Evolutionary conservation across 257 asterid species (phyloP), one percentile per base, ranked within the genome.

Genomic region (Solanum corneliomulleri): DNA sequence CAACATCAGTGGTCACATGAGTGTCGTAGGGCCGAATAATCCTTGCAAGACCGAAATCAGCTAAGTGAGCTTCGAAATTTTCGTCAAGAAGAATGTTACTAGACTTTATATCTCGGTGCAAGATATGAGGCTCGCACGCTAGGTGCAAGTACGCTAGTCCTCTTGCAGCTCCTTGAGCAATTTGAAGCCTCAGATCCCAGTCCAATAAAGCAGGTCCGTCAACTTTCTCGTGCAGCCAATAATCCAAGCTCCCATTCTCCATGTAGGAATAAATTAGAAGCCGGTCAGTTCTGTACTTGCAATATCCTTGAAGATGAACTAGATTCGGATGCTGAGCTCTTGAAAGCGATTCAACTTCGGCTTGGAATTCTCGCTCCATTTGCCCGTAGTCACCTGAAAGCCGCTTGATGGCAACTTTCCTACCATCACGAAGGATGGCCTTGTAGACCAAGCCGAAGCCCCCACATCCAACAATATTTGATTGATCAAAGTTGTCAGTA

Each of bases 241-340:
- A 93, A 87, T 94, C 98, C 77, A 96, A 95, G 88, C 99, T 96
- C 2, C 98, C 96, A 70, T 96, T 96, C 92, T 96, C 99, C 99
- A 95, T 94, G 90, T 90, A 95, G 2, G 95, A 89, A 92, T 95
- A 95, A 60, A 95, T 91, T 58, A 95, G 91, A 69, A 95, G 94
- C 91, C 95, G 85, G 89, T 95, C 97, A 7, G 83, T 90, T 89
- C 87, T 93, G 78, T 94, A 90, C 90, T 88, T 92, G 92, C 98
- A 94, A 62, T 95, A 95, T 11, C 98, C 98, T 75, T 89, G 94
- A 64, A 95, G 96, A 60, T 60, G 96, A 82, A 95, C 98, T 8
- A 95, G 95, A 85, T 95, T 93, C 8, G 94, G 95, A 81, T 95
- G 98, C 81, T 91, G 93, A 41, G 96, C 97, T 86, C 94, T 91